Evolutionary conservation across 2,329 filamentous ascomycete species (phyloP).

Genomic region (Anisogramma anomala): DNA sequence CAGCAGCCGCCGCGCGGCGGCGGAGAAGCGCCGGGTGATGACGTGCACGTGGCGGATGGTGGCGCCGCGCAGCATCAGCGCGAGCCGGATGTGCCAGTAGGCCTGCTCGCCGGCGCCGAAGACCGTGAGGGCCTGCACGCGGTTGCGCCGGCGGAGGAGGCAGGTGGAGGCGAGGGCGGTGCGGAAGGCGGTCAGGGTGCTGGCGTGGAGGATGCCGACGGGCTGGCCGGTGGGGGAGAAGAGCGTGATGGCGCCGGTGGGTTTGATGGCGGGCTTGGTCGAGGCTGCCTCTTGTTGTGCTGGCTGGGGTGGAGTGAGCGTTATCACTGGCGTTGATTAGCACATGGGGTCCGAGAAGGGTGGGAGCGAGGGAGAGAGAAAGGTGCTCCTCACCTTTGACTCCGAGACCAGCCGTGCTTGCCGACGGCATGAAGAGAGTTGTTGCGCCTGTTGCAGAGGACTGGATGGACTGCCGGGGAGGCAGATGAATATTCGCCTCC

Average conservation of each 20-base stretch:
- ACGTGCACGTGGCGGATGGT: constrained; percentile 74
- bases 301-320: constrained; percentile 35
- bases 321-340: constrained; percentile 38
- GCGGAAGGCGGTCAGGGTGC: constrained; percentile 67
- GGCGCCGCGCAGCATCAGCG: constrained; percentile 57
- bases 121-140: constrained; percentile 64
- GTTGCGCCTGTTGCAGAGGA: constrained; percentile 40
- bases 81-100: constrained; percentile 85
- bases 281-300: constrained; percentile 14
- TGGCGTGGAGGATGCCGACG: constrained; percentile 59
- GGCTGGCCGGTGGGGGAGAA: constrained; percentile 52
- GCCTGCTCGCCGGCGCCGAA: constrained; percentile 87
- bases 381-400: constrained; percentile 44
- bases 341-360: background rate
- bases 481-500: constrained; percentile 41
- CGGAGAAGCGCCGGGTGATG: constrained; percentile 62
- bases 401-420: constrained; percentile 49
- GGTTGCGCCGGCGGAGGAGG: constrained; percentile 51
- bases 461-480: constrained; percentile 37
- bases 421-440: constrained; percentile 66
- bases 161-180: constrained; percentile 63
- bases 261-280: constrained; percentile 28
- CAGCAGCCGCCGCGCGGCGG: constrained; percentile 41
- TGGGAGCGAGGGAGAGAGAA: background rate
- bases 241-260: constrained; percentile 58